These are phyloP conservation scores for Sporothrix pallida DNA, from an alignment of 2,329 filamentous ascomycete genomes.

Conservation along the genomic window DNA sequence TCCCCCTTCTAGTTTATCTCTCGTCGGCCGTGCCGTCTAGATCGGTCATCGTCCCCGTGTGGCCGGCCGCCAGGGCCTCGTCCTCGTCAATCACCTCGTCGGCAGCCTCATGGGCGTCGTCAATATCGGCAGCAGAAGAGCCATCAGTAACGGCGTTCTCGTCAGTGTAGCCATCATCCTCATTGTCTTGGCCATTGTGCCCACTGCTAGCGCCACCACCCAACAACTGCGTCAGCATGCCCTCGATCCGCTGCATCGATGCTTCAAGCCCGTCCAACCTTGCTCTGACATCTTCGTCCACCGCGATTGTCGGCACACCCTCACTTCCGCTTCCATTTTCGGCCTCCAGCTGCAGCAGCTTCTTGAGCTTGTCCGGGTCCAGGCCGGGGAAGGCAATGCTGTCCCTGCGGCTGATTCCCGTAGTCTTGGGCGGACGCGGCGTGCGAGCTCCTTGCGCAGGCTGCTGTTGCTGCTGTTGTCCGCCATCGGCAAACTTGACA, in stretches of 20 bases:
- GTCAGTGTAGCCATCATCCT: not conserved
- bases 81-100: conserved; percentile 37
- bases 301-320: not conserved
- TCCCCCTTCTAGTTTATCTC: not conserved
- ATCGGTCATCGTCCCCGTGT: conserved; percentile 38
- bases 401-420: conserved; percentile 55
- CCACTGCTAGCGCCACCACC: conserved; percentile 49
- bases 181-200: too few species aligned
- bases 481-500: conserved; percentile 35
- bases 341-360: conserved; percentile 50
- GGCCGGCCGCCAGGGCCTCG: conserved; percentile 32
- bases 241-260: conserved; percentile 50
- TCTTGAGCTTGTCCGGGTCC: conserved; percentile 54
- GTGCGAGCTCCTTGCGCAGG: not conserved
- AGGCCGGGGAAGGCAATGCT: conserved; percentile 62
- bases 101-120: not conserved
- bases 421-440: conserved; percentile 38
- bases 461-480: not conserved
- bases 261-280: conserved; percentile 59
- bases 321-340: not conserved
- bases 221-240: conserved; percentile 42
- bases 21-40: conserved; percentile 37
- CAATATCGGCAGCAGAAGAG: not conserved
- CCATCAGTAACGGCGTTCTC: conserved; percentile 9
- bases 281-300: conserved; percentile 46